Conservation (phyloP, 805 yeast genomes). For the Candida railenensis region DNA sequence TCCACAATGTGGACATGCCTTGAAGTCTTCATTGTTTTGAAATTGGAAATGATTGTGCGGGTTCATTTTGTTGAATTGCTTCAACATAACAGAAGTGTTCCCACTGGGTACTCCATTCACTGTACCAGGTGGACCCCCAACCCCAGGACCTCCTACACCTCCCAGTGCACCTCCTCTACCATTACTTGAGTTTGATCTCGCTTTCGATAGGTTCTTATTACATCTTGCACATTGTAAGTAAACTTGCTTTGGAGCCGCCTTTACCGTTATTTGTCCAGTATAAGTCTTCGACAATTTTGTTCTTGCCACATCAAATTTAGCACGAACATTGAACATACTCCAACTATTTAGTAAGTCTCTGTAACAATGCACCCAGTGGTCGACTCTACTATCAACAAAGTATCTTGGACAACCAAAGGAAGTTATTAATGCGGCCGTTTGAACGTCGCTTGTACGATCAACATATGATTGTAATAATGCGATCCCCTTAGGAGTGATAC, state of each 20-base stretch:
- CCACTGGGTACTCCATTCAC: constrained; percentile 6
- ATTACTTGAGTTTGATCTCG: constrained; percentile 14
- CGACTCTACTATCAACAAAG: constrained; percentile 69
- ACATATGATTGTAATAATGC: constrained; percentile 83
- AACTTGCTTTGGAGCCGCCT: constrained; percentile 68
- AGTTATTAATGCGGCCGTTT: constrained; percentile 81
- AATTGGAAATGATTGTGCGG: constrained; percentile 8
- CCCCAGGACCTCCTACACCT: constrained; percentile 3
- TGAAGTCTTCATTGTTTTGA: constrained; percentile 20
- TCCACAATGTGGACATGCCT: constrained; percentile 80
- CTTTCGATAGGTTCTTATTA: constrained; percentile 62
- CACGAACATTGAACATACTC: constrained; percentile 74
- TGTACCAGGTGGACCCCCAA: constrained; percentile 6
- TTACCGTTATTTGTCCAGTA: constrained; percentile 46
- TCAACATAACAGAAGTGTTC: constrained; percentile 18
- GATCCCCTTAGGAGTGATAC: constrained; percentile 83
- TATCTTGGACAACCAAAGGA: constrained; percentile 83
- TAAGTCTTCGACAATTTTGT: constrained; percentile 58
- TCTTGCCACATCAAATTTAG: constrained; percentile 80
- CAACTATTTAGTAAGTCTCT: constrained; percentile 72
- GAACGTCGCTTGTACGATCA: constrained; percentile 86
- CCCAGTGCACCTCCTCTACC: constrained; percentile 6
- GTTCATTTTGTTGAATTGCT: constrained; percentile 34
- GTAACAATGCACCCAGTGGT: constrained; percentile 76
- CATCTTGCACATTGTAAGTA: constrained; percentile 81